Base-by-base conservation (phyloP, 169 alveolate genomes). In the Blepharisma undulans region DNA sequence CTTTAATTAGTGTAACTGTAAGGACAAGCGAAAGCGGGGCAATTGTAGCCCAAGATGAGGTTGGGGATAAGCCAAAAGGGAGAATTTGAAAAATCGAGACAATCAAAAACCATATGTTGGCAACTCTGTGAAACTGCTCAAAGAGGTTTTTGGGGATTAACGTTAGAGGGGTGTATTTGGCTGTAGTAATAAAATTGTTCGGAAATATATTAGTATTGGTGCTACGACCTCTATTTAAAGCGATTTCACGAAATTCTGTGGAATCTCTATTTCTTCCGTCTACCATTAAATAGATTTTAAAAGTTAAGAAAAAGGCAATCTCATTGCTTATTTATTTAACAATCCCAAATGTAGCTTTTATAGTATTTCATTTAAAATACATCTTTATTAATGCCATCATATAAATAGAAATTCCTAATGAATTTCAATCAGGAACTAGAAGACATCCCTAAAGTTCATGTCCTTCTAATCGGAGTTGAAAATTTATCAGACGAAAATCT, bases 71-170 rank as follows among this genome's bases (percentile, higher is more conserved):
- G 21, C 84, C 33, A 18, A 36, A 34, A 78, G 91, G 92, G 18
- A 94, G 88, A 81, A 95, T 92, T 94, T 97, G 95, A 21, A 96
- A 91, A 78, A 95, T 82, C 87, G 97, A 96, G 71, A 97, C 93
- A 30, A 96, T 81, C 48, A 97, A 88, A 92, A 97, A 97, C 94
- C 96, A 97, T 33, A 97, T 90, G 93, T 97, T 97, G 25, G 98
- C 97, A 88, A 95, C 87, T 92, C 96, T 94, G 59, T 95, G 87
- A 88, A 97, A 97, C 92, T 97, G 94, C 82, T 95, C 97, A 61
- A 91, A 89, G 72, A 94, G 88, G 33, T 94, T 94, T 89, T 94
- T 93, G 25, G 98, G 98, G 18, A 95, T 34, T 78, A 95, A 93
- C 87, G 94, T 95, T 71, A 92, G 81, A 89, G 94, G 86, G 29